These are phyloP conservation scores for Imleria badia DNA, from an alignment of 768 basidiomycete genomes.

Conservation along the genomic window DNA sequence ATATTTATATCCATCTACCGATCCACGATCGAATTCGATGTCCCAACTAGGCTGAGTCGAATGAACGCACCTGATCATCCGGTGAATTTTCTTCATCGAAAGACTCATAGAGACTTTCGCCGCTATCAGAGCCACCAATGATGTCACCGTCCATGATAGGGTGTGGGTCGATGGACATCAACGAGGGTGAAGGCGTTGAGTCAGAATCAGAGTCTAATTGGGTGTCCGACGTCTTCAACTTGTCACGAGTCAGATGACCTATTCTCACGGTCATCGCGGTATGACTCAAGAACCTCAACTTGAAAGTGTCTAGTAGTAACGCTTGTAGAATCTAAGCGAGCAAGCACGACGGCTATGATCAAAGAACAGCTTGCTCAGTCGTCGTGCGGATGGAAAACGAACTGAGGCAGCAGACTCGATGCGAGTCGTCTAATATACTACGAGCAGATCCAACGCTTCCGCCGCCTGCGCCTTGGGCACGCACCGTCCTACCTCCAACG, in stretches of 20 bases:
- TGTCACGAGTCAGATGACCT: no score
- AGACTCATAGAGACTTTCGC: conserved; percentile 19
- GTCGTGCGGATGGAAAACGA: no score
- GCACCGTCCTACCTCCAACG: conserved; percentile 54
- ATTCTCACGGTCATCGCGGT: no score
- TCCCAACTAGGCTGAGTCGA: not conserved
- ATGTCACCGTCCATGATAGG: not conserved
- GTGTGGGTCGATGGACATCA: not conserved
- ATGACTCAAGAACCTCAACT: no score
- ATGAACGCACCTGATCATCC: conserved; percentile 11
- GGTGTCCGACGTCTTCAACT: not conserved
- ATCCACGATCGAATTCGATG: not conserved
- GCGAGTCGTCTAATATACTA: no score
- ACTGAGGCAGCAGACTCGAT: no score
- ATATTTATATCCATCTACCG: conserved; percentile 23
- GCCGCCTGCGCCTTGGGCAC: conserved; percentile 72
- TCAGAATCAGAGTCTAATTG: not conserved
- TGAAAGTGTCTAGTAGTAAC: no score
- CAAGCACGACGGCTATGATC: no score
- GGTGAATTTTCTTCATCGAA: conserved; percentile 1
- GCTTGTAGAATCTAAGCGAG: no score
- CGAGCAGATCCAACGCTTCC: conserved; percentile 74
- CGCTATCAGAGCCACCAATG: not conserved
- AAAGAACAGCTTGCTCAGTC: no score
- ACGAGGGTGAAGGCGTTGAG: conserved; percentile 1